phyloP scores from a whole-genome alignment of 148 eudicot species.

The Rhododendron kiyosumense region DNA sequence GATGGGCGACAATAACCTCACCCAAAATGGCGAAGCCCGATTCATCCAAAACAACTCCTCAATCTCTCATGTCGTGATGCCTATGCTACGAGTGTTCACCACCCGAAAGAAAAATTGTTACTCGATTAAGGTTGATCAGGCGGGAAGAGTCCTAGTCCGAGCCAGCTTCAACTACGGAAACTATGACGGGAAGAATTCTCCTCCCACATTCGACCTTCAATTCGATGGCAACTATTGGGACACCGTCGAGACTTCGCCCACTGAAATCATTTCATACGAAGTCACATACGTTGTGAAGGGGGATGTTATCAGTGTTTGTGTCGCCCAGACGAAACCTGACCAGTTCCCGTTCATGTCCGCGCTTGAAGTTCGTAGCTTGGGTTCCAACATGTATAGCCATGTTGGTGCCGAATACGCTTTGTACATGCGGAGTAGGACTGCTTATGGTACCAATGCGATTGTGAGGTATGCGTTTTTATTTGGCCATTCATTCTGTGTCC shows the following conservation, averaged over 20 bases:
- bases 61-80: not conserved
- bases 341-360: constrained; percentile 3
- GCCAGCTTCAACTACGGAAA: constrained; percentile 17
- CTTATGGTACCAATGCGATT: constrained; percentile 27
- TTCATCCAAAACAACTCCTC: constrained; percentile 2
- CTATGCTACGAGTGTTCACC: not conserved
- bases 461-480: constrained; percentile 23
- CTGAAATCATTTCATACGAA: not conserved
- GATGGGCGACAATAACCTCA: constrained; percentile 17
- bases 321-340: not conserved
- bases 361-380: constrained; percentile 25
- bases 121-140: not conserved
- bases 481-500: not conserved
- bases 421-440: constrained; percentile 19
- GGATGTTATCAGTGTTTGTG: not conserved
- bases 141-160: not conserved
- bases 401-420: constrained; percentile 23
- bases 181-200: constrained; percentile 8
- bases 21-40: constrained; percentile 6
- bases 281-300: not conserved
- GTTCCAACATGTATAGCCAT: constrained; percentile 18
- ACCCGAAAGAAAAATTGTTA: not conserved
- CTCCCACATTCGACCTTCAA: constrained; percentile 15
- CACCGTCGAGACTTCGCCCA: not conserved
- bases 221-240: constrained; percentile 7